Evolutionary conservation across 306 rosid genomes (phyloP).

Genomic region (Vigna radiata): DNA sequence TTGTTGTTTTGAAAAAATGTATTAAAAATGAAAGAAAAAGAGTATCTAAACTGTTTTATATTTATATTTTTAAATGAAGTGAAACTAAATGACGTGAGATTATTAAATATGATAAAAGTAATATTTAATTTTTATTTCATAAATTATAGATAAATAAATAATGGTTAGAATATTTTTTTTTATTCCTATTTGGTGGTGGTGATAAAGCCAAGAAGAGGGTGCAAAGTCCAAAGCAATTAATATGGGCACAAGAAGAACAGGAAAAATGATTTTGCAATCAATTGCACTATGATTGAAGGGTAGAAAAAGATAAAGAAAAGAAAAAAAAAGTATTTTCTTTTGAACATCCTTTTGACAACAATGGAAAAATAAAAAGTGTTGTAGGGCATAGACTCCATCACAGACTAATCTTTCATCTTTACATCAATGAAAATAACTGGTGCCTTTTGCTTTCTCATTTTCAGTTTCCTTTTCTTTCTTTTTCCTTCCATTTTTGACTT

Average conservation of each 20-base stretch:
- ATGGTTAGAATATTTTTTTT: too few relatives aligned
- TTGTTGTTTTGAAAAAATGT: too few relatives aligned
- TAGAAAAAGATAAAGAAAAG: constrained; percentile 40
- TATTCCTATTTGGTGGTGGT: too few relatives aligned
- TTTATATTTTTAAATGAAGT: too few relatives aligned
- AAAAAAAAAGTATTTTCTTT: constrained; percentile 45
- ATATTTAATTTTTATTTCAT: too few relatives aligned
- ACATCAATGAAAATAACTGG: background rate
- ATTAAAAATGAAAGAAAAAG: too few relatives aligned
- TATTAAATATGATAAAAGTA: too few relatives aligned
- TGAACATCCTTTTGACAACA: constrained; percentile 59
- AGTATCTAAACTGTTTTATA: too few relatives aligned
- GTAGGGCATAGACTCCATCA: constrained; percentile 38
- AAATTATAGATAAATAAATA: too few relatives aligned
- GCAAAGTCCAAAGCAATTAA: constrained; percentile 52
- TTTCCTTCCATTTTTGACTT: constrained; percentile 54
- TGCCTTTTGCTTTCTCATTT: constrained; percentile 17
- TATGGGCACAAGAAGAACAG: background rate
- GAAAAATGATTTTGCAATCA: constrained; percentile 73
- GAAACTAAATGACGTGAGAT: too few relatives aligned
- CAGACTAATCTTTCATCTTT: background rate
- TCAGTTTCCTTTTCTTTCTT: background rate
- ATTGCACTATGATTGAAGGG: constrained; percentile 77
- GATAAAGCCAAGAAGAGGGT: constrained; percentile 8
- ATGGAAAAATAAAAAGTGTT: background rate